Base-by-base conservation (phyloP, 2,329 filamentous ascomycete genomes). In the Aspergillus fijiensis region DNA sequence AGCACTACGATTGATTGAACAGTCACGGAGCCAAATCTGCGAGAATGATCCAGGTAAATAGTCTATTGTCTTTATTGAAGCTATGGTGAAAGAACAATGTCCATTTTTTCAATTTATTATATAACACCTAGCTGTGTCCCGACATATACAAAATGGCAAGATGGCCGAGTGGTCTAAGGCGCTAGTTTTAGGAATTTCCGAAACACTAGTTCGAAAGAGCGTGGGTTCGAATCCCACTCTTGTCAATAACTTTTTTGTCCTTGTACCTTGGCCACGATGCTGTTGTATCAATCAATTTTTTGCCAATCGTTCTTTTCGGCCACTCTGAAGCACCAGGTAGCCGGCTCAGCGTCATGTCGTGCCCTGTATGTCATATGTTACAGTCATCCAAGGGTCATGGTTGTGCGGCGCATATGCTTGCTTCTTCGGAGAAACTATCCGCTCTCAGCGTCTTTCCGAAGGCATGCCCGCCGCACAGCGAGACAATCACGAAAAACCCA, bases 401-500 rank as follows among this genome's bases (percentile, higher is more conserved):
- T 42, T 42, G 14, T n/a, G 6, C 14, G 3, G 39, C 6, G 5
- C 16, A 19, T 19, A 45, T n/a, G 51, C 21, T 45, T n/a, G 51
- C 21, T 45, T 49, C 51, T 35, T 49, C 66, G 66, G 66, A 59
- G 23, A 63, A 68, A 67, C 59, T 55, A 48, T 31, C 62, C 53
- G 12, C n/a, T 55, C 49, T 21, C n/a, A 57, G 59, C 4, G 6
- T 23, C 5, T 3, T 9, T 63, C 63, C 61, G 60, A 50, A 10
- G 9, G 12, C 12, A 57, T 56, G 63, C 61, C 58, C 54, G 55
- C 63, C 66, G 65, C 65, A 68, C 65, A 68, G 60, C 62, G 60
- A 65, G 55, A 66, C 64, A 64, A 60, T 63, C 62, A 59, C 39
- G 68, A 69, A 70, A 69, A 67, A 67, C 61, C 61, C 67, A 67